phyloP scores from a whole-genome alignment of 1,139 yeast species.

The Saccharomyces hybrid region DNA sequence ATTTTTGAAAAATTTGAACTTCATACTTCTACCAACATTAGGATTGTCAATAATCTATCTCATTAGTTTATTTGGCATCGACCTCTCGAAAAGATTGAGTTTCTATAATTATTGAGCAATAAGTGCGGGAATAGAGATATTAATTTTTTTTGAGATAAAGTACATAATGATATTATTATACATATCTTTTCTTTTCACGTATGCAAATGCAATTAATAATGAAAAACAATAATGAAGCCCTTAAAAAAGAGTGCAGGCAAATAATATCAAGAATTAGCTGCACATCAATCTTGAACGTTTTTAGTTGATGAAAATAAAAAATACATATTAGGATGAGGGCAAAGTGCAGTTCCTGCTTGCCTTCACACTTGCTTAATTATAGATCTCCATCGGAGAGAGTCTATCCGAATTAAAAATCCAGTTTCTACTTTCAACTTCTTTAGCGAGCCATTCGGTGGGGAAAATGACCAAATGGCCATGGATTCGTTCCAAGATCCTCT shows the following conservation, averaged over 20 bases:
- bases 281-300: background rate
- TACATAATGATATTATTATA: slow-evolving; percentile 2
- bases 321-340: background rate
- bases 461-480: slow-evolving; percentile 85
- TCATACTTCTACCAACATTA: slow-evolving; percentile 50
- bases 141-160: background rate
- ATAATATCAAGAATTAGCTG: background rate
- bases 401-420: slow-evolving; percentile 95
- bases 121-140: background rate
- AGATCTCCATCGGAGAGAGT: slow-evolving; percentile 91
- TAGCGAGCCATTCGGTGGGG: slow-evolving; percentile 84
- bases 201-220: background rate
- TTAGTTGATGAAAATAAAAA: background rate
- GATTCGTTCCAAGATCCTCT: slow-evolving; percentile 60
- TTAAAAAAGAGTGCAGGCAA: background rate
- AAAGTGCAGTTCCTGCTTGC: background rate
- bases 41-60: slow-evolving; percentile 51
- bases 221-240: background rate
- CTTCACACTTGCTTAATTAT: slow-evolving; percentile 42
- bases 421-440: slow-evolving; percentile 81
- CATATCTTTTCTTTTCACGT: background rate
- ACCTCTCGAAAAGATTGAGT: slow-evolving; percentile 30
- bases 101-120: slow-evolving; percentile 14
- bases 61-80: slow-evolving; percentile 55
- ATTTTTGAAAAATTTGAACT: slow-evolving; percentile 57